These are phyloP conservation scores for Verticillium isaacii DNA, from an alignment of 2,329 filamentous ascomycete species.

Conservation along the genomic window DNA sequence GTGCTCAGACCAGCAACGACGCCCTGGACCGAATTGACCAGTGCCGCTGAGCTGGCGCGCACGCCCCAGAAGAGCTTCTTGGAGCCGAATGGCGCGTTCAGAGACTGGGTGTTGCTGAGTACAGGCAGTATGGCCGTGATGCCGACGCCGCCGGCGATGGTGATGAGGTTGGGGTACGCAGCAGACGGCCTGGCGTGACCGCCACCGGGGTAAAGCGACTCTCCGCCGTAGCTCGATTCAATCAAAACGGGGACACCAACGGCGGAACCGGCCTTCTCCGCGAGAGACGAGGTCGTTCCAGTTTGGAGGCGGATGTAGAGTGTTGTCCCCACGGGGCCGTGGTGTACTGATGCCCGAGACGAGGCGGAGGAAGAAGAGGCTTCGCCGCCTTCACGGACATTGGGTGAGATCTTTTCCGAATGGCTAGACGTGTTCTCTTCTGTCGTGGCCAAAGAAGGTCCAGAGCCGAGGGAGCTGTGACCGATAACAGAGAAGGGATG, in stretches of 20 bases:
- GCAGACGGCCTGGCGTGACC: neutral
- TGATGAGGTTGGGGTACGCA: slow-evolving; percentile 16
- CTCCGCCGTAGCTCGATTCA: slow-evolving; percentile 22
- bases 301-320: slow-evolving; percentile 19
- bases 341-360: neutral
- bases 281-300: slow-evolving; percentile 18
- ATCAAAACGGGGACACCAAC: slow-evolving; percentile 19
- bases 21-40: slow-evolving; percentile 19
- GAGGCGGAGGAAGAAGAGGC: neutral
- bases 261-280: slow-evolving; percentile 8
- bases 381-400: neutral
- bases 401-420: slow-evolving; percentile 1
- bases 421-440: neutral
- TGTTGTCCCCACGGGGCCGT: slow-evolving; percentile 16
- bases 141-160: slow-evolving; percentile 25
- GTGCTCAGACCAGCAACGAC: slow-evolving; percentile 11
- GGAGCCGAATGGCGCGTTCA: slow-evolving; percentile 15
- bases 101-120: slow-evolving; percentile 15
- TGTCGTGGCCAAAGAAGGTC: slow-evolving; percentile 9
- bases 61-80: slow-evolving; percentile 25
- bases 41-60: slow-evolving; percentile 9
- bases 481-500: slow-evolving; percentile 25
- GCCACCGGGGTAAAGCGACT: slow-evolving; percentile 8
- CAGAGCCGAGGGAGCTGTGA: neutral
- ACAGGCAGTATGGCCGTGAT: slow-evolving; percentile 21